Evolutionary conservation across 1,284 basidiomycete species (phyloP).

Genomic region (Ceratobasidium sp.): DNA sequence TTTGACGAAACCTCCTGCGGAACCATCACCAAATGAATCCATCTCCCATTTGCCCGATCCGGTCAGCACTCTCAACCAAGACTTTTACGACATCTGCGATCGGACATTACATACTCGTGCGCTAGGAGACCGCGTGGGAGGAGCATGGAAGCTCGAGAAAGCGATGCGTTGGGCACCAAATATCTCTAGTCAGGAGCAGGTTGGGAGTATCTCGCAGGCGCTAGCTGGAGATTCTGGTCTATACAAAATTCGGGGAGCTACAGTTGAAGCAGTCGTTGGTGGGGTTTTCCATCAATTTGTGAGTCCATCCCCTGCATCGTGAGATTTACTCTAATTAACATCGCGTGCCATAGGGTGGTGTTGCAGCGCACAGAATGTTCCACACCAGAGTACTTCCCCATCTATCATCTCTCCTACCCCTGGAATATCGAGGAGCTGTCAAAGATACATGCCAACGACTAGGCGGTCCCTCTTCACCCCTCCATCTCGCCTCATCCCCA

Average conservation of each 20-base stretch:
- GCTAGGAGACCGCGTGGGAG: constrained; percentile 77
- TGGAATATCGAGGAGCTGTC: constrained; percentile 22
- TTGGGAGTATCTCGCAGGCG: background rate
- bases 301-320: constrained; percentile 55
- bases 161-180: constrained; percentile 74
- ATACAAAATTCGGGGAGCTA: constrained; percentile 81
- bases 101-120: constrained; percentile 74
- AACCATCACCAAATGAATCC: constrained; percentile 57
- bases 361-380: constrained; percentile 73
- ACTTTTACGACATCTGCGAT: constrained; percentile 66
- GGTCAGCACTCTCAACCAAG: constrained; percentile 4
- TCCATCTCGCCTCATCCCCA: background rate
- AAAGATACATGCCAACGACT: background rate
- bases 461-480: constrained; percentile 1
- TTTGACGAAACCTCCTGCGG: constrained; percentile 60
- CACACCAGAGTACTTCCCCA: constrained; percentile 75
- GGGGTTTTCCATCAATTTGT: constrained; percentile 84
- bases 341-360: constrained; percentile 64
- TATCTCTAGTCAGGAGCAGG: background rate
- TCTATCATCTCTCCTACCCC: constrained; percentile 53
- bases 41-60: constrained; percentile 26
- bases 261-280: constrained; percentile 80
- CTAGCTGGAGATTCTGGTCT: constrained; percentile 65
- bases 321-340: background rate
- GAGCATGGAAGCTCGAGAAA: constrained; percentile 76